These are phyloP conservation scores for Neurospora tetraspora DNA, from an alignment of 495 filamentous ascomycete genomes.

Conservation along the genomic window DNA sequence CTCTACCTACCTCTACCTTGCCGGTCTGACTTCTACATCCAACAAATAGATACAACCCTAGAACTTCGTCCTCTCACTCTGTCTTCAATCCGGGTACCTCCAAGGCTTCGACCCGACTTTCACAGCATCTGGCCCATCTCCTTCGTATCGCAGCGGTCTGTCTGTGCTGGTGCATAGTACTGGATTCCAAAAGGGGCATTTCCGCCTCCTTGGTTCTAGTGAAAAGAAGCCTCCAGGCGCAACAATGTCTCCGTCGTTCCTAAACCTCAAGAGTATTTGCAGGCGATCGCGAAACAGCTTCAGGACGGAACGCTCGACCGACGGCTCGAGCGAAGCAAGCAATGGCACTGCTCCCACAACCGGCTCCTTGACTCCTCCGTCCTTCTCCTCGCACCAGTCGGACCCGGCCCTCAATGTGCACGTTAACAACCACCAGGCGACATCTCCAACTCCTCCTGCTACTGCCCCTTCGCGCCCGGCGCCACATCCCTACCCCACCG, in stretches of 20 bases:
- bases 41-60: not conserved
- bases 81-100: not conserved
- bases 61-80: not conserved
- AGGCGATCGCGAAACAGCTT: constrained; percentile 62
- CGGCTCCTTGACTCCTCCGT: constrained; percentile 37
- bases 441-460: constrained; percentile 26
- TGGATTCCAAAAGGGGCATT: not conserved
- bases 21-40: not conserved
- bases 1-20: not conserved
- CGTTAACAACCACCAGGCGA: constrained; percentile 26
- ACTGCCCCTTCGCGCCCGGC: constrained; percentile 26
- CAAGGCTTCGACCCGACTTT: not conserved
- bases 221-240: not conserved
- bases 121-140: not conserved
- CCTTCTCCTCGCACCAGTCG: constrained; percentile 28
- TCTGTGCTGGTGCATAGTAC: not conserved
- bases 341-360: constrained; percentile 35
- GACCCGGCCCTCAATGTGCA: constrained; percentile 41
- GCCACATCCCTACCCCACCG: constrained; percentile 32
- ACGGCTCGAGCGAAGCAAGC: constrained; percentile 39
- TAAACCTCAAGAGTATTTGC: constrained; percentile 60
- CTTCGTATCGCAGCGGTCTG: not conserved
- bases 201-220: not conserved
- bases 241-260: constrained; percentile 50
- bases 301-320: constrained; percentile 43